phyloP scores from a whole-genome alignment of 768 basidiomycete species.

The Collybia mongolica region DNA sequence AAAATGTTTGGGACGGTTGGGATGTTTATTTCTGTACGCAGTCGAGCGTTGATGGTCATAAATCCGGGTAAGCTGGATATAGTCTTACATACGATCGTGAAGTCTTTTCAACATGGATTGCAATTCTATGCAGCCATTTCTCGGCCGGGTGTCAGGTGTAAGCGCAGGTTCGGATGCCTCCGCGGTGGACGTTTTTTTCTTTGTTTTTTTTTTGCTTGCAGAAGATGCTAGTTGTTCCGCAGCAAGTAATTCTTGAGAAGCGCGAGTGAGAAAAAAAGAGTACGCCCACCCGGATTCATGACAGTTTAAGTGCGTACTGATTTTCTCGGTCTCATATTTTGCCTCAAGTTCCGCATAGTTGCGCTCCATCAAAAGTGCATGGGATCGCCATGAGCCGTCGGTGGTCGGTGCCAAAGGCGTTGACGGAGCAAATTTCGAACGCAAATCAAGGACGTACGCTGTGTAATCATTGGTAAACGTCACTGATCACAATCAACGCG shows the following conservation, averaged over 20 bases:
- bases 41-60: not conserved
- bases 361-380: slow-evolving; percentile 40
- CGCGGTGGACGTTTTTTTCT: slow-evolving; percentile 15
- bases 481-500: not conserved
- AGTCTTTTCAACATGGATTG: slow-evolving; percentile 18
- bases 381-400: slow-evolving; percentile 36
- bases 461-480: not conserved
- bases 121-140: slow-evolving; percentile 11
- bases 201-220: slow-evolving; percentile 13
- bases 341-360: slow-evolving; percentile 34
- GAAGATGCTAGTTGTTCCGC: slow-evolving; percentile 11
- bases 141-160: slow-evolving; percentile 10
- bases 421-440: slow-evolving; percentile 28
- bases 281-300: slow-evolving; percentile 16
- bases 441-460: slow-evolving; percentile 48
- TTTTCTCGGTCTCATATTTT: slow-evolving; percentile 39
- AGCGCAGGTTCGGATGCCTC: not conserved
- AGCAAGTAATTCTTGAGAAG: slow-evolving; percentile 15
- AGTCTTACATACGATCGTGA: not conserved
- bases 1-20: slow-evolving; percentile 3
- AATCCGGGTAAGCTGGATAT: not conserved
- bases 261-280: not conserved
- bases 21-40: slow-evolving; percentile 1
- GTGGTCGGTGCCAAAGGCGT: slow-evolving; percentile 14
- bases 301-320: slow-evolving; percentile 29